Base-by-base conservation (phyloP, 73 alveolate species). In the Paramecium pentaurelia region DNA sequence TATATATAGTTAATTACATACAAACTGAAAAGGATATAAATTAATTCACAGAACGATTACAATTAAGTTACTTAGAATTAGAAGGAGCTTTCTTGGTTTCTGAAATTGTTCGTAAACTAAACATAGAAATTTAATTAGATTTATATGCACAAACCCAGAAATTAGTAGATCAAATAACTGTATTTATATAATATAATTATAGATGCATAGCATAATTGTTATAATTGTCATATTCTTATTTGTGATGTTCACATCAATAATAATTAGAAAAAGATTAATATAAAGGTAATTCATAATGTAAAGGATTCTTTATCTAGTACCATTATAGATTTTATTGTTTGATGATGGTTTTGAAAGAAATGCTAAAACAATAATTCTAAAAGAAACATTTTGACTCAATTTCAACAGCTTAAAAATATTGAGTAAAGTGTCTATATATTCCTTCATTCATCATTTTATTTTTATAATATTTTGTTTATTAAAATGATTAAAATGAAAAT, bases 271-370 rank as follows among this genome's bases (percentile, higher is more conserved):
- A 54, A 54, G 70, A 8, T 12, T 54, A 18, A n/a, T 54, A 1
- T 54, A 54, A 18, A 54, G 70, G 14, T 3, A 54, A 5, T 54
- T 7, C 36, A 54, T 68, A 20, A 34, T 68, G 1, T 3, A 75
- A 75, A 30, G 37, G 20, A 36, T 75, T 2, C n/a, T 75, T 5
- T 75, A 75, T 36, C 60, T 75, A 7, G 60, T 37, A 8, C 88
- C 88, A 1, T 32, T 37, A 30, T 32, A 75, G 18, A 40, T 37
- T 34, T 5, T 75, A 20, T 36, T 75, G 5, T 75, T 75, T 75
- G 88, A 75, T 75, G 88, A 75, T 75, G 88, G 60, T 37, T 75
- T 75, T 75, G 88, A 75, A 16, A 30, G 88, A 34, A 75, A 75
- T 20, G 58, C 49, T 37, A 75, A 45, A 37, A 37, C 58, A 0